Evolutionary conservation across 257 asterid species (phyloP).

Genomic region (Ilex asprella): DNA sequence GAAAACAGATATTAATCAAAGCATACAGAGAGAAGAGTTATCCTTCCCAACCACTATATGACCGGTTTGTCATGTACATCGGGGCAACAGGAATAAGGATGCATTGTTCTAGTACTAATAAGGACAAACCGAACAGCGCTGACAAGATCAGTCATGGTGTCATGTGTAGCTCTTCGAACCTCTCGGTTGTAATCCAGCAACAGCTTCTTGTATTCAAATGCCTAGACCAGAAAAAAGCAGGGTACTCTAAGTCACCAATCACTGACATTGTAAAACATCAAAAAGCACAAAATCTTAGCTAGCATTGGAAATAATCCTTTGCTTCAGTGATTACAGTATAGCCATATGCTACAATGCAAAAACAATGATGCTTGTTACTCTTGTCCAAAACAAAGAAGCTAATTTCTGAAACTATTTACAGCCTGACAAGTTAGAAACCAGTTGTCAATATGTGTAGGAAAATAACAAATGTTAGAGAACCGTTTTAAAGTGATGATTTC

Average conservation of each 20-base stretch:
- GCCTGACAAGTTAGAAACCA: too few relatives aligned
- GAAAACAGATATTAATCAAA: background rate
- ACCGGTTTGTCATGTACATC: slow-evolving; percentile 1
- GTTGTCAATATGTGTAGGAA: too few relatives aligned
- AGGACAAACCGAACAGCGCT: slow-evolving; percentile 63
- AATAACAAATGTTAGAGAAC: too few relatives aligned
- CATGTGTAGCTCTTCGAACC: slow-evolving; percentile 95
- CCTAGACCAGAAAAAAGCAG: slow-evolving; percentile 35
- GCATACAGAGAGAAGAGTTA: background rate
- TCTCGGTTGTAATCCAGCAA: slow-evolving; percentile 90
- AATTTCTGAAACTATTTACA: too few relatives aligned
- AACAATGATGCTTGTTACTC: background rate
- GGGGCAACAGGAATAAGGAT: background rate
- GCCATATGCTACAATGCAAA: background rate
- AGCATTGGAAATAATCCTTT: background rate
- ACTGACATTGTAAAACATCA: background rate
- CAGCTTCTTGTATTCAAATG: slow-evolving; percentile 92
- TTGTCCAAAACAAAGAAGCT: too few relatives aligned
- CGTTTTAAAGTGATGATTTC: too few relatives aligned
- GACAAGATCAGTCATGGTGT: slow-evolving; percentile 77
- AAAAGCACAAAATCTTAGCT: background rate
- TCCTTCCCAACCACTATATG: background rate
- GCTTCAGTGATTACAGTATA: background rate
- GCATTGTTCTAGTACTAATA: background rate
- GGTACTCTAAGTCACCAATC: background rate